A percentile compares a stretch with the other conserved stretches of the same genome.
phyloP scores from a whole-genome alignment of 495 filamentous ascomycete genomes.

The Umbilicaria muhlenbergii region DNA sequence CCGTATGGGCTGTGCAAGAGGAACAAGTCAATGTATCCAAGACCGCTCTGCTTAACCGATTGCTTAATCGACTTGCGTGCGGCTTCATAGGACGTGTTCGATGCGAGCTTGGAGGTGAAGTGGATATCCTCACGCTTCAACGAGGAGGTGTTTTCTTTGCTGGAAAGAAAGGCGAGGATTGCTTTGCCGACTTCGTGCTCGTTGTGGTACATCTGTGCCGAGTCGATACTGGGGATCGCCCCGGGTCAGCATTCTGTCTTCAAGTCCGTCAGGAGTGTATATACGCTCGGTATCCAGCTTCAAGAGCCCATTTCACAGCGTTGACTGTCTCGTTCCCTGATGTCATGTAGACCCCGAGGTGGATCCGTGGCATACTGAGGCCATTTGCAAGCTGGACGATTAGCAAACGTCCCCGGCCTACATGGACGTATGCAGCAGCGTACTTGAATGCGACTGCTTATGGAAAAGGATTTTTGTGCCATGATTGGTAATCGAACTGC shows the following conservation, averaged over 20 bases:
- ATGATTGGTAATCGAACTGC: too few relatives aligned
- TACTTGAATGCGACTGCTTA: too few relatives aligned
- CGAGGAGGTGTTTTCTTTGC: conserved; percentile 20
- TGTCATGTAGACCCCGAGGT: conserved; percentile 51
- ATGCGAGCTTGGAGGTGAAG: conserved; percentile 51
- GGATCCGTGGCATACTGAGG: conserved; percentile 43
- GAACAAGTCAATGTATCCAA: conserved; percentile 59
- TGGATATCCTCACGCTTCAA: conserved; percentile 44
- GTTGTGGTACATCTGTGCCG: conserved; percentile 49
- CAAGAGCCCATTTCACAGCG: conserved; percentile 34
- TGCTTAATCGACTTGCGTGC: conserved; percentile 39
- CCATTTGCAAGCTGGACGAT: conserved; percentile 36
- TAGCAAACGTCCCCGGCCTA: too few relatives aligned
- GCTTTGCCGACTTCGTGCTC: conserved; percentile 42
- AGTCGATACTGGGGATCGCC: conserved; percentile 31
- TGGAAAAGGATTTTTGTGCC: too few relatives aligned
- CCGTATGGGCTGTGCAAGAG: conserved; percentile 52
- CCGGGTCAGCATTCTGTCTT: too few relatives aligned
- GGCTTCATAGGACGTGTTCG: conserved; percentile 37
- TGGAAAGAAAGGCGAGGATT: conserved; percentile 33
- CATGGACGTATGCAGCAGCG: too few relatives aligned
- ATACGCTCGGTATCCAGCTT: conserved; percentile 19
- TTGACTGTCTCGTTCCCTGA: conserved; percentile 29
- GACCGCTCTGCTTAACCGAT: conserved; percentile 34
- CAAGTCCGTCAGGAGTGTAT: not conserved